Base-by-base conservation (phyloP, 495 filamentous ascomycete species). In the Paragyromitra xinjiangensis region DNA sequence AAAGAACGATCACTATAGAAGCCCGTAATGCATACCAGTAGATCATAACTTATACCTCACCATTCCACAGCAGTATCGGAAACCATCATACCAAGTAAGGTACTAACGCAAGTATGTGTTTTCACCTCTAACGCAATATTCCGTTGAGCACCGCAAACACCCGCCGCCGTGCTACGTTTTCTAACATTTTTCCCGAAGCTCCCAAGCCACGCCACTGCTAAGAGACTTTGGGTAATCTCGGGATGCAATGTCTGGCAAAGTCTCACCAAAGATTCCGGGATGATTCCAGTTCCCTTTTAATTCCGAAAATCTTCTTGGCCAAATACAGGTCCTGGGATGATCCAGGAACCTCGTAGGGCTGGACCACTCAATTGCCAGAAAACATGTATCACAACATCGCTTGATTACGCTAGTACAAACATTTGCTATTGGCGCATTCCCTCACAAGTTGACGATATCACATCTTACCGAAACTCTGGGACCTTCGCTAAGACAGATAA, bases 401-500 rank as follows among this genome's bases (percentile, higher is more conserved):
- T 7, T 53, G 56, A 34, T 39, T 39, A 37, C 56, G 16, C 56
- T n/a, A 37, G 8, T 56, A 14, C 7, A 29, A 12, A 19, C 19
- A 53, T 53, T 53, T 53, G 19, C 50, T 22, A 53, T 53, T 53
- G 50, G 50, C 6, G n/a, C 50, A 19, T 5, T 22, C 14, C 1
- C 19, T 22, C 16, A 53, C 16, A 19, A 53, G 24, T 11, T 56
- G 26, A 37, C 56, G 56, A 61, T 26, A 61, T 61, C 29, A 61
- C 14, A 39, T 61, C 29, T 39, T 1, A 61, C 56, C 56, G 4
- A 61, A 29, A 39, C 14, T 61, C 29, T 19, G 56, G 56, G 56
- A 61, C 37, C 37, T 61, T 61, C 56, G 56, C 56, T n/a, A 61
- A 61, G 29, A 39, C 16, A 34, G 19, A 56, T 56, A 29, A 6